Conservation (phyloP, 129 eudicot species). For the Erigeron canadensis region DNA sequence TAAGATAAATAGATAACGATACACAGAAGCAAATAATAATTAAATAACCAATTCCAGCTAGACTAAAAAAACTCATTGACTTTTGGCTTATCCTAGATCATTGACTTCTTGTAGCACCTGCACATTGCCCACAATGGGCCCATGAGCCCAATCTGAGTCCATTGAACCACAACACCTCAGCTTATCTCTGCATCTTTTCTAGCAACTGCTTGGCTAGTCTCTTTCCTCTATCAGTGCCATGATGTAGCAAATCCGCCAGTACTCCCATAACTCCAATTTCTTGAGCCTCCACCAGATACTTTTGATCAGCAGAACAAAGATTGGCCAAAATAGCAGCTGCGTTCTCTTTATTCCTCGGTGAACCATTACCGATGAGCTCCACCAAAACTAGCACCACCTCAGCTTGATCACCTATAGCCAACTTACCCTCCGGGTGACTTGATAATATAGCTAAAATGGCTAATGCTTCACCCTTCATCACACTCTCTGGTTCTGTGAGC, state of each 20-base stretch:
- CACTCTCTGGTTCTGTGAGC: slow-evolving; percentile 73
- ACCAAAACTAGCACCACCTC: slow-evolving; percentile 80
- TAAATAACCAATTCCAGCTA: no score
- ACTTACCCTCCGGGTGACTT: slow-evolving; percentile 88
- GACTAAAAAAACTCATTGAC: no score
- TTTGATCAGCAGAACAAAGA: slow-evolving; percentile 72
- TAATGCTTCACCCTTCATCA: slow-evolving; percentile 85
- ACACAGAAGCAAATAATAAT: no score
- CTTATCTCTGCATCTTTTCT: slow-evolving; percentile 60
- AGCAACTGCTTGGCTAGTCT: slow-evolving; percentile 78
- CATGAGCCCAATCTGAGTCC: background rate
- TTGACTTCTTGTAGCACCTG: no score
- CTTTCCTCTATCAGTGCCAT: slow-evolving; percentile 90
- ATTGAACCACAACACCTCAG: slow-evolving; percentile 44
- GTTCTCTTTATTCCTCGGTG: slow-evolving; percentile 91
- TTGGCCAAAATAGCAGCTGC: slow-evolving; percentile 92
- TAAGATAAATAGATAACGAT: no score
- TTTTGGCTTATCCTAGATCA: no score
- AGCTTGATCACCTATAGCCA: slow-evolving; percentile 69
- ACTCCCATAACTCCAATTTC: slow-evolving; percentile 65
- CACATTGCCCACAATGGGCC: no score
- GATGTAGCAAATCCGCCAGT: slow-evolving; percentile 53
- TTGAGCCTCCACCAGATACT: slow-evolving; percentile 60
- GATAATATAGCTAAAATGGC: slow-evolving; percentile 86
- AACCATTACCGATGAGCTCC: slow-evolving; percentile 69